A percentile compares a stretch with the other conserved stretches of the same genome.
phyloP scores from a whole-genome alignment of 2,329 filamentous ascomycete species.

The Lachnellula cervina region DNA sequence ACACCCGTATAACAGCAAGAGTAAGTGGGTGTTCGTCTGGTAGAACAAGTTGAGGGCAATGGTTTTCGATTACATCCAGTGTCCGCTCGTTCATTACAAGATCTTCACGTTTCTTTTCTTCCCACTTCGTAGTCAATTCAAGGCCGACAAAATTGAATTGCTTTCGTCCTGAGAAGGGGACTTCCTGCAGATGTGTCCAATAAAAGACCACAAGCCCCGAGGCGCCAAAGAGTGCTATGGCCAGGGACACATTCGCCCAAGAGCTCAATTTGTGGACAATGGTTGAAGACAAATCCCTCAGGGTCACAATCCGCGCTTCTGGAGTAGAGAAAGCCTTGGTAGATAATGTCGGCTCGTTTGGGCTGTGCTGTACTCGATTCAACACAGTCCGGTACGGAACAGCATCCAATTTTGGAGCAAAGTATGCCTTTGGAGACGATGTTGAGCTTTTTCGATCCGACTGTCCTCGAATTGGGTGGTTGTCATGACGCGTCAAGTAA shows the following conservation, averaged over 20 bases:
- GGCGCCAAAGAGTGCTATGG: not conserved
- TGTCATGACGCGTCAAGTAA: no score
- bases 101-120: not conserved
- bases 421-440: no score
- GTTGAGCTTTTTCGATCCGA: no score
- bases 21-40: not conserved
- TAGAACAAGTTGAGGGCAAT: not conserved
- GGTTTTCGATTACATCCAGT: not conserved
- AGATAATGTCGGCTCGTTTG: no score
- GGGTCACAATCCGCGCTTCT: no score
- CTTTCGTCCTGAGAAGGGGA: not conserved
- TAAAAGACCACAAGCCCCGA: not conserved
- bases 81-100: not conserved
- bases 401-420: no score
- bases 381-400: no score
- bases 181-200: not conserved
- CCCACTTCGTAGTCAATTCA: not conserved
- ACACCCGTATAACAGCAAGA: not conserved
- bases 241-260: not conserved
- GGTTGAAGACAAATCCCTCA: no score
- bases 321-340: no score
- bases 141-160: not conserved
- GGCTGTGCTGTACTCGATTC: no score
- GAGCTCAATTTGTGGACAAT: no score
- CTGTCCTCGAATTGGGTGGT: no score